Evolutionary conservation across 441 rosid genomes (phyloP).

Genomic region (Mallotus japonicus): DNA sequence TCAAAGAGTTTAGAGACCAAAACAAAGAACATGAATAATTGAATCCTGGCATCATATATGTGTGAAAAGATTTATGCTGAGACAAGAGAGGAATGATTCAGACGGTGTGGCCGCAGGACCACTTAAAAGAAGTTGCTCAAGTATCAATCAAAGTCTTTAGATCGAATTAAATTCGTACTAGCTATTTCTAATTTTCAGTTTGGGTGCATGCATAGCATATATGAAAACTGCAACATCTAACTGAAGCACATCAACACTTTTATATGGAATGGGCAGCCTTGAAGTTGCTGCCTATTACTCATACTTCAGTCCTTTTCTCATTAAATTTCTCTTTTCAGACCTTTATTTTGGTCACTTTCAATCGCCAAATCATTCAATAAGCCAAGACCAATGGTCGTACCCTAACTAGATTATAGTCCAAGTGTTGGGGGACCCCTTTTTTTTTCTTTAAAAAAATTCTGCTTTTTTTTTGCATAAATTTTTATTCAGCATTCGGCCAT

Average conservation of each 20-base stretch:
- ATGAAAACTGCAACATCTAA: background rate
- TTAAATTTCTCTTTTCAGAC: background rate
- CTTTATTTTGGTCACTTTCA: background rate
- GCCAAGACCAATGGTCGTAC: background rate
- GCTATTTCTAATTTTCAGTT: background rate
- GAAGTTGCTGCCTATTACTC: background rate
- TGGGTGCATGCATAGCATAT: background rate
- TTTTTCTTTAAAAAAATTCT: no score
- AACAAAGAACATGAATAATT: background rate
- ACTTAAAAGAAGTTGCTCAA: background rate
- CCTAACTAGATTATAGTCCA: background rate
- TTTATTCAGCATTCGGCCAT: no score
- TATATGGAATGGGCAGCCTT: background rate
- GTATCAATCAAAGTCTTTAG: background rate
- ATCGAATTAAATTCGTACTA: background rate
- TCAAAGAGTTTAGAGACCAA: background rate
- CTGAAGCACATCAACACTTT: background rate
- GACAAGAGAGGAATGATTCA: background rate
- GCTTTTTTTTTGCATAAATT: no score
- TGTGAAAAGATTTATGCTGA: background rate
- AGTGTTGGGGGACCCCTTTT: background rate
- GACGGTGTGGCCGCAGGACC: constrained; percentile 14
- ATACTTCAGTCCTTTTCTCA: constrained; percentile 6
- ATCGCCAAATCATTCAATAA: background rate
- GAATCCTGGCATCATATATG: no score